Conservation (phyloP, 2,329 filamentous ascomycete genomes). For the Lasiodiplodia sp. region DNA sequence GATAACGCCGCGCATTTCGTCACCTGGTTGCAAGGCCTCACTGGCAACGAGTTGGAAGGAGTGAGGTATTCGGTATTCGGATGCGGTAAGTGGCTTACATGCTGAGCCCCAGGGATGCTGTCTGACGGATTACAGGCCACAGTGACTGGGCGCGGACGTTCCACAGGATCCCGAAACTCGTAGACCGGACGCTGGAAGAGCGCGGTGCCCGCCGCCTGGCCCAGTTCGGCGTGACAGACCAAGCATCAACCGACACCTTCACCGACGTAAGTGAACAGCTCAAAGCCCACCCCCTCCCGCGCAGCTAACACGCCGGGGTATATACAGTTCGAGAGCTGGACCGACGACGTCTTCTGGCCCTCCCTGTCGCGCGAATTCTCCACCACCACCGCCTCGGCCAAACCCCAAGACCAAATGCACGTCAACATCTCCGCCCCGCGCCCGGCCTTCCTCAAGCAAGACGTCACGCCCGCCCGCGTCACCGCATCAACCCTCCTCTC, state of each 20-base stretch:
- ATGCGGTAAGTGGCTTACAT: constrained; percentile 37
- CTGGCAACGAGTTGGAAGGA: constrained; percentile 40
- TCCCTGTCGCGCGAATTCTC: too few species aligned
- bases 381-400: too few species aligned
- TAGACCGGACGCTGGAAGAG: constrained; percentile 43
- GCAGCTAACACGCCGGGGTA: too few species aligned
- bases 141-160: constrained; percentile 52
- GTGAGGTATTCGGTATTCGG: constrained; percentile 52
- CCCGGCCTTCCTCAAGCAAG: too few species aligned
- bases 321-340: too few species aligned
- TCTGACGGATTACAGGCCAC: constrained; percentile 33
- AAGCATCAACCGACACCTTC: constrained; percentile 48
- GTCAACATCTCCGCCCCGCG: too few species aligned
- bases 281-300: constrained; percentile 43
- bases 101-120: neutral
- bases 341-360: too few species aligned
- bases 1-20: constrained; percentile 54
- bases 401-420: too few species aligned
- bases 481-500: constrained; percentile 36
- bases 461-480: constrained; percentile 34
- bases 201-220: constrained; percentile 42
- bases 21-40: constrained; percentile 45
- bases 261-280: constrained; percentile 49
- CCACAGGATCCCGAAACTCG: constrained; percentile 48
- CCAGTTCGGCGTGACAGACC: constrained; percentile 45